These are phyloP conservation scores for Lojkania enalia DNA, from an alignment of 2,329 filamentous ascomycete genomes.

Conservation along the genomic window DNA sequence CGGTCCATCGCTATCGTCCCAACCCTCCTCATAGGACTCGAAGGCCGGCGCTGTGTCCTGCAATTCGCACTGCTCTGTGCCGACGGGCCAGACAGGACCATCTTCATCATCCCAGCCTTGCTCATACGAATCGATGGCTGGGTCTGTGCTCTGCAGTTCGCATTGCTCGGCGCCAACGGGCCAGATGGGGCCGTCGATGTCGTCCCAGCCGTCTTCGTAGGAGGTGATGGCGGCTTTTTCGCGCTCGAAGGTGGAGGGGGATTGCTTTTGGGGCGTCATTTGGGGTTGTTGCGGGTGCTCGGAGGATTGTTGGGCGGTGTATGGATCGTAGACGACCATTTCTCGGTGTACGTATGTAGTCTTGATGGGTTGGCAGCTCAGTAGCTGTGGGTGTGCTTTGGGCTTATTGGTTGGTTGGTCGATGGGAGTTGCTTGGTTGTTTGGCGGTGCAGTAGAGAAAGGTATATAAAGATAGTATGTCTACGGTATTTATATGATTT, in stretches of 20 bases:
- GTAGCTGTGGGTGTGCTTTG: background rate
- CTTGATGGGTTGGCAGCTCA: background rate
- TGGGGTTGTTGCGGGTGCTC: background rate
- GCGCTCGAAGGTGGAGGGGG: slow-evolving; percentile 20
- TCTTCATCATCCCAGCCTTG: slow-evolving; percentile 33
- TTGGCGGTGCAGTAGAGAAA: background rate
- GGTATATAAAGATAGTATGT: background rate
- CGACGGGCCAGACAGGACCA: slow-evolving; percentile 27
- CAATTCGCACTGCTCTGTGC: slow-evolving; percentile 27
- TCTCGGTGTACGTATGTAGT: background rate
- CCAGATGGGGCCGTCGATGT: slow-evolving; percentile 30
- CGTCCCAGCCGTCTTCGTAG: slow-evolving; percentile 34
- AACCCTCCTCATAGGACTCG: slow-evolving; percentile 7
- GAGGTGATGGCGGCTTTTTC: slow-evolving; percentile 26
- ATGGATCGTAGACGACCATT: slow-evolving; percentile 9
- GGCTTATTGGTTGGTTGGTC: background rate
- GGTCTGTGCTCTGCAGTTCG: slow-evolving; percentile 4
- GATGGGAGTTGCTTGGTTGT: background rate
- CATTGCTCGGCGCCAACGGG: slow-evolving; percentile 29
- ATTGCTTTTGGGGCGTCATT: background rate
- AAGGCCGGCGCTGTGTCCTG: too few species aligned
- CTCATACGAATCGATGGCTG: slow-evolving; percentile 26
- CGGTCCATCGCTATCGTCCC: slow-evolving; percentile 24
- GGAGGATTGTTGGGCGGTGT: slow-evolving; percentile 5
- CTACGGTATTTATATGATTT: background rate